Evolutionary conservation across 441 rosid species (phyloP).

Genomic region (Theobroma grandiflorum): DNA sequence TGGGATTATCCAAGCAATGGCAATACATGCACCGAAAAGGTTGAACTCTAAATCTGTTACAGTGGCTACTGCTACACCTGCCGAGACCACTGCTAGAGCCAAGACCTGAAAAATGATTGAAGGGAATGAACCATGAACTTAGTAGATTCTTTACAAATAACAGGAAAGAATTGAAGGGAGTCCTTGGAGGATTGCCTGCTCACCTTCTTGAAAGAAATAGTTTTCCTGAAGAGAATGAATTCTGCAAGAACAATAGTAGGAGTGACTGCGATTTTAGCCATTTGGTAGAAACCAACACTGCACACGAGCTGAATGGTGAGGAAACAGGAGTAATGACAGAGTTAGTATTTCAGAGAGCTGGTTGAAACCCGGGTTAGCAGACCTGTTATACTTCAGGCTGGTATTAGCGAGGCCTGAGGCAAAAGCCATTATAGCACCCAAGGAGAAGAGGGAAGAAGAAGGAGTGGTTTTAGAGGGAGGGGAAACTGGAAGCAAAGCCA

Average conservation of each 20-base stretch:
- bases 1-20: slow-evolving; percentile 89
- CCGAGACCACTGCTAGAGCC: slow-evolving; percentile 74
- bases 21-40: slow-evolving; percentile 77
- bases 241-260: slow-evolving; percentile 93
- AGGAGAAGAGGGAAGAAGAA: slow-evolving; percentile 70
- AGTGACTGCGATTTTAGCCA: slow-evolving; percentile 98
- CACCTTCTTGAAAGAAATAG: slow-evolving; percentile 71
- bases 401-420: slow-evolving; percentile 97
- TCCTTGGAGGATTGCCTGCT: neutral
- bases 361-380: neutral
- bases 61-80: slow-evolving; percentile 89
- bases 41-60: slow-evolving; percentile 90
- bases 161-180: neutral
- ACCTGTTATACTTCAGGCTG: slow-evolving; percentile 92
- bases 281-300: slow-evolving; percentile 97
- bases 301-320: slow-evolving; percentile 31
- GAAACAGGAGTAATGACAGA: neutral
- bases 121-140: too few species aligned
- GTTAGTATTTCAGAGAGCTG: neutral
- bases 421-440: slow-evolving; percentile 91
- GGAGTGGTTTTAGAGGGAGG: slow-evolving; percentile 89
- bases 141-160: too few species aligned
- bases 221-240: slow-evolving; percentile 71
- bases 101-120: slow-evolving; percentile 56
- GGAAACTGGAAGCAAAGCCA: slow-evolving; percentile 79